Evolutionary conservation across 2,329 filamentous ascomycete genomes (phyloP).

Genomic region (Bipolaris zeicola): DNA sequence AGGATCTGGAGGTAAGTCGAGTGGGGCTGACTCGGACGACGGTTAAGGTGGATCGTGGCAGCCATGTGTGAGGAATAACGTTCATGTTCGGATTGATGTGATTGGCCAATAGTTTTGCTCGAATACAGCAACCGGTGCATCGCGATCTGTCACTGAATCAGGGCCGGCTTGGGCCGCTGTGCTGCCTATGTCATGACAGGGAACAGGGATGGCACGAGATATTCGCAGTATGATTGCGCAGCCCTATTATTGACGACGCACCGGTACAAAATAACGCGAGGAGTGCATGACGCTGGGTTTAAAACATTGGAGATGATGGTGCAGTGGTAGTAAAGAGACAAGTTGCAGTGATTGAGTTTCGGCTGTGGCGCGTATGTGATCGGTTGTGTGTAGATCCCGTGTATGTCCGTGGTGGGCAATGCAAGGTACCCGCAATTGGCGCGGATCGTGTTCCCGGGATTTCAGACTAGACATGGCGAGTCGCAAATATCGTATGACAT

Average conservation of each 20-base stretch:
- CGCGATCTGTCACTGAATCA: background rate
- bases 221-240: background rate
- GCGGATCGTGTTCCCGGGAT: conserved; percentile 2
- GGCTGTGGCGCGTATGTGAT: conserved; percentile 7
- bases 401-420: conserved; percentile 2
- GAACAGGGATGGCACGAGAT: background rate
- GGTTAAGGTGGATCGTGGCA: background rate
- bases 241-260: background rate
- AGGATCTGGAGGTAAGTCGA: background rate
- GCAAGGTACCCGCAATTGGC: conserved; percentile 14
- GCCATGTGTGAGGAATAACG: background rate
- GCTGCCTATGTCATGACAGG: background rate
- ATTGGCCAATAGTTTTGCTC: background rate
- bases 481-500: background rate
- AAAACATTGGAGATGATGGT: background rate
- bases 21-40: background rate
- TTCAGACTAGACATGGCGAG: background rate
- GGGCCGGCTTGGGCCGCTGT: background rate
- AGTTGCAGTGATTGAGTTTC: background rate
- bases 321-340: background rate
- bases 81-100: background rate
- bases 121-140: background rate
- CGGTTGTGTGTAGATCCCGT: conserved; percentile 7
- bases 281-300: background rate
- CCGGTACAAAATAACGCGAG: background rate